Conservation (phyloP, 1,139 yeast genomes). For the Pneumocystis wakefieldiae region DNA sequence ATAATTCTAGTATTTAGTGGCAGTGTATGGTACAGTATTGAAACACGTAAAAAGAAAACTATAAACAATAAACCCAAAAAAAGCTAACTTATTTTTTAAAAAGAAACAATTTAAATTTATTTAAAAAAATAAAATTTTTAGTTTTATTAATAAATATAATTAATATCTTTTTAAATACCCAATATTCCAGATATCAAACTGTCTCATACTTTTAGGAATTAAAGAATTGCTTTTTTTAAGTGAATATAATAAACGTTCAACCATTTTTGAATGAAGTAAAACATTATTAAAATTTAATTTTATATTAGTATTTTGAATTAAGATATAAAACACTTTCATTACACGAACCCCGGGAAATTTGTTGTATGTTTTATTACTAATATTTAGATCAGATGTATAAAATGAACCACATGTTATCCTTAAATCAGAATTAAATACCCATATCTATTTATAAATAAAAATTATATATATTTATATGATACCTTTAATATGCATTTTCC, state of each 20-base stretch:
- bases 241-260: neutral
- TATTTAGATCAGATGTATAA: neutral
- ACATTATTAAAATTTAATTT: neutral
- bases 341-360: constrained; percentile 7
- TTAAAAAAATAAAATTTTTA: neutral
- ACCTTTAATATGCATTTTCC: neutral
- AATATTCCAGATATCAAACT: constrained; percentile 9
- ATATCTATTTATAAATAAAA: constrained; percentile 9
- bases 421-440: constrained; percentile 13
- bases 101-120: neutral
- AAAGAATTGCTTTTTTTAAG: neutral
- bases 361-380: constrained; percentile 4
- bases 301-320: constrained; percentile 6
- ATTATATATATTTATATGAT: neutral
- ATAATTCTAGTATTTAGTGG: constrained; percentile 39
- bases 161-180: constrained; percentile 9
- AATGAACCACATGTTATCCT: neutral
- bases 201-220: constrained; percentile 3
- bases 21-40: constrained; percentile 32
- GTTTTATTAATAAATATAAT: neutral
- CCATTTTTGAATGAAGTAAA: constrained; percentile 3
- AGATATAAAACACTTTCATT: constrained; percentile 8
- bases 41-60: constrained; percentile 4
- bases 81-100: neutral
- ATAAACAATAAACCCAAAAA: constrained; percentile 1